phyloP scores from a whole-genome alignment of 2,329 filamentous ascomycete genomes.

The Aspergillus sp. region DNA sequence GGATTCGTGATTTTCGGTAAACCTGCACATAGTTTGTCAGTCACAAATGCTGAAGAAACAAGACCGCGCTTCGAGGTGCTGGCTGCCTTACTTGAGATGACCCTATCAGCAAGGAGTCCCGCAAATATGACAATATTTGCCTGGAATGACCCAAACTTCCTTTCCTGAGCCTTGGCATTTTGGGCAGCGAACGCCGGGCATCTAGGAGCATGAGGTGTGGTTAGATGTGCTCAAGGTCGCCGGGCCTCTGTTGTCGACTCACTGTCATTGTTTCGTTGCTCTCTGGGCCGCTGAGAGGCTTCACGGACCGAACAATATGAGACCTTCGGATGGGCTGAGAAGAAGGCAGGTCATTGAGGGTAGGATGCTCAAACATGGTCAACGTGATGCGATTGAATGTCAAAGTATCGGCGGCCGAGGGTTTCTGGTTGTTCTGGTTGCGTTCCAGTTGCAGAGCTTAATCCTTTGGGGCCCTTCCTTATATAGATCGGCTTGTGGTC shows the following conservation, averaged over 20 bases:
- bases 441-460: slow-evolving; percentile 16
- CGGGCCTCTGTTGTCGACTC: not conserved
- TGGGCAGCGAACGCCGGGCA: slow-evolving; percentile 47
- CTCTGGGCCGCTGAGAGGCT: not conserved
- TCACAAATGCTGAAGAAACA: not conserved
- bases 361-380: slow-evolving; percentile 6
- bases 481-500: slow-evolving; percentile 16
- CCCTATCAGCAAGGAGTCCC: slow-evolving; percentile 32
- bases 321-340: slow-evolving; percentile 6
- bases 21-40: not conserved
- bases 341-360: not conserved
- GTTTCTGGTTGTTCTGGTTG: slow-evolving; percentile 11
- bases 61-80: not conserved
- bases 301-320: not conserved
- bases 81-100: not conserved
- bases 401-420: not conserved
- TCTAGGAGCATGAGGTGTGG: slow-evolving; percentile 26
- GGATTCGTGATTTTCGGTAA: not conserved
- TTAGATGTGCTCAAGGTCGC: not conserved
- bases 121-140: slow-evolving; percentile 47
- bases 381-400: slow-evolving; percentile 8
- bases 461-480: slow-evolving; percentile 15
- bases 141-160: slow-evolving; percentile 48
- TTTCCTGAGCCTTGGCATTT: slow-evolving; percentile 36
- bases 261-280: slow-evolving; percentile 14